Percentiles rank a stretch among this genome's conserved stretches.
Conservation (phyloP, 1,284 basidiomycete genomes). For the Rhodofomes roseus region DNA sequence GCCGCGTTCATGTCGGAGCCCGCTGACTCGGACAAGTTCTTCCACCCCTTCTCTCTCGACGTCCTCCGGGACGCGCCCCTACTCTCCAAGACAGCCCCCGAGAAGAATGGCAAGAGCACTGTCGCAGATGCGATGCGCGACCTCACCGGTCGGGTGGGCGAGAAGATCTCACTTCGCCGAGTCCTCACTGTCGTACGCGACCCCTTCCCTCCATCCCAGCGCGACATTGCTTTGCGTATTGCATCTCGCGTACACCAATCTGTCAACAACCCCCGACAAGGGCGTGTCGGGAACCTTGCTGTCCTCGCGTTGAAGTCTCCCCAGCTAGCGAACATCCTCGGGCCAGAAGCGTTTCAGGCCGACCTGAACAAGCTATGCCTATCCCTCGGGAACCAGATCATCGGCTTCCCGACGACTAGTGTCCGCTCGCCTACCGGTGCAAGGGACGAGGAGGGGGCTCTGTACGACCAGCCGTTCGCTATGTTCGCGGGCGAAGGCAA, state of each 20-base stretch:
- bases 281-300: conserved; percentile 72
- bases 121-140: conserved; percentile 78
- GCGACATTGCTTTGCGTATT: conserved; percentile 53
- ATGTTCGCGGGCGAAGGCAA: conserved; percentile 56
- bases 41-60: conserved; percentile 45
- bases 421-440: conserved; percentile 39
- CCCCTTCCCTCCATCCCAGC: conserved; percentile 41
- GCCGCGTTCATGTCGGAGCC: conserved; percentile 77
- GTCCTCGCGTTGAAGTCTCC: conserved; percentile 55
- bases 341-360: conserved; percentile 38
- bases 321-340: conserved; percentile 39
- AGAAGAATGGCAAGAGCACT: conserved; percentile 34
- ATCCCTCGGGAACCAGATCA: conserved; percentile 79
- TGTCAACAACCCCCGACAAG: conserved; percentile 40
- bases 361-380: conserved; percentile 70
- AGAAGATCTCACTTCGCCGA: conserved; percentile 82
- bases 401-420: conserved; percentile 77
- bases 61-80: conserved; percentile 66
- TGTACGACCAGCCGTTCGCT: conserved; percentile 84
- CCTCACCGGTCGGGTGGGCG: conserved; percentile 82
- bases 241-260: conserved; percentile 80
- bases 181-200: conserved; percentile 68
- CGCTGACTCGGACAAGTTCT: conserved; percentile 32
- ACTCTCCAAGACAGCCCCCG: conserved; percentile 35
- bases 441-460: conserved; percentile 54